Evolutionary conservation across 1,139 yeast species (phyloP).

Genomic region (Geotrichum klebahnii): DNA sequence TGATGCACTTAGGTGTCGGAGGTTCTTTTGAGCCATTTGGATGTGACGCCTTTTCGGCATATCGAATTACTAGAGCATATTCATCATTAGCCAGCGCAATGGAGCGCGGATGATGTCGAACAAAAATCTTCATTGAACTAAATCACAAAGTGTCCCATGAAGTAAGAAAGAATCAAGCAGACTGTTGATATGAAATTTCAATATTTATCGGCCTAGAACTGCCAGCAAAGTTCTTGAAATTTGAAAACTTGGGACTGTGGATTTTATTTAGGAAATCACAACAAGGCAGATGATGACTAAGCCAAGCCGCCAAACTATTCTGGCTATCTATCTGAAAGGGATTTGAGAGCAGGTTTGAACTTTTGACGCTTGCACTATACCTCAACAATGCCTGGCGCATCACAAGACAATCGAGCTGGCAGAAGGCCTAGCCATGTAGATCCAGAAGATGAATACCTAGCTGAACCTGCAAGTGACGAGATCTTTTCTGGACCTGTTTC

Average conservation of each 20-base stretch:
- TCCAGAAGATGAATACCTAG: constrained; percentile 29
- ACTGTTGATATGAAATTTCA: neutral
- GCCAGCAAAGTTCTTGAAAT: constrained; percentile 6
- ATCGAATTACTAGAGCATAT: constrained; percentile 37
- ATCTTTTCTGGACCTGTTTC: constrained; percentile 88
- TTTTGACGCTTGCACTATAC: neutral
- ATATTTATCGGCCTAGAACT: neutral
- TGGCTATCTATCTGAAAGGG: too few species aligned
- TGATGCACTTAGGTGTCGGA: constrained; percentile 35
- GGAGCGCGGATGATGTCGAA: constrained; percentile 38
- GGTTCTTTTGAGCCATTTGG: constrained; percentile 4
- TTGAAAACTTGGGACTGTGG: too few species aligned
- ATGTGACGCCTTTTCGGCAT: constrained; percentile 29
- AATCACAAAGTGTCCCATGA: neutral
- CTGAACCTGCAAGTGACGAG: constrained; percentile 49
- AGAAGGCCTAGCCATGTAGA: constrained; percentile 7
- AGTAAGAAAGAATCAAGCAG: neutral
- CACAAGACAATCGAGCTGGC: constrained; percentile 2
- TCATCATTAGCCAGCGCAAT: constrained; percentile 38
- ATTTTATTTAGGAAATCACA: too few species aligned
- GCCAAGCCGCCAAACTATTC: too few species aligned
- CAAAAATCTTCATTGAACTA: constrained; percentile 35
- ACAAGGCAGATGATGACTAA: too few species aligned
- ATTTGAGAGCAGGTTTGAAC: neutral
- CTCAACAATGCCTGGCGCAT: constrained; percentile 12